Evolutionary conservation across 2,329 filamentous ascomycete species (phyloP), one percentile per base, ranked within the genome.

Genomic region (Colletotrichum agaves): DNA sequence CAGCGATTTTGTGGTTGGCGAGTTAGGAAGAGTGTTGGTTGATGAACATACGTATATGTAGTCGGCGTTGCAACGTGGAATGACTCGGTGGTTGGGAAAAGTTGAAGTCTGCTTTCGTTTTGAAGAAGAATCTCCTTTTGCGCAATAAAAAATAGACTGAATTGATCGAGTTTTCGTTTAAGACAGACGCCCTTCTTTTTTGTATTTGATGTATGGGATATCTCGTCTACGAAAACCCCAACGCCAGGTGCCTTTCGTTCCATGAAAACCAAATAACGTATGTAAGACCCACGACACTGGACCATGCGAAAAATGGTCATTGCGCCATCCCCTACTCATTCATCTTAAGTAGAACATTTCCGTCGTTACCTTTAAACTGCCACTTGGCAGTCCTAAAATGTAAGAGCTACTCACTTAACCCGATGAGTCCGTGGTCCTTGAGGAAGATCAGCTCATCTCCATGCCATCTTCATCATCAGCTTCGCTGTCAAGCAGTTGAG

Each of bases 391-490:
- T 8, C 15, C 17, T 41, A 47, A 23, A 39, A 15, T 13, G 27
- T 27, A 27, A 7, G 27, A 27, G 27, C 6, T 8, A 27, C 23
- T 27, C 2, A 27, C 8, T 27, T 27, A 7, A 7, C 27, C 27
- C 27, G 27, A 27, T 27, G 27, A 27, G 27, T 27, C 27, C 8
- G 27, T 27, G 27, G 27, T 7, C 27, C 27, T 27, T 7, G 27
- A 27, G 13, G 35, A 37, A 3, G 35, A 37, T 37, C 35, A 37
- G 13, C 8, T 80, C 77, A 89, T 83, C 73, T 90, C 87, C 86
- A 89, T 89, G 66, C 86, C 87, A 57, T 90, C 88, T 53, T 88
- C 87, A 17, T 89, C 88, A 49, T 89, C 87, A 13, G 77, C 80
- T 68, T 90, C 88, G 2, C 84, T 87, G 67, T 88, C 86, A 5